Conservation (phyloP, 345 rosid species). For the Eucalyptus microcorys region DNA sequence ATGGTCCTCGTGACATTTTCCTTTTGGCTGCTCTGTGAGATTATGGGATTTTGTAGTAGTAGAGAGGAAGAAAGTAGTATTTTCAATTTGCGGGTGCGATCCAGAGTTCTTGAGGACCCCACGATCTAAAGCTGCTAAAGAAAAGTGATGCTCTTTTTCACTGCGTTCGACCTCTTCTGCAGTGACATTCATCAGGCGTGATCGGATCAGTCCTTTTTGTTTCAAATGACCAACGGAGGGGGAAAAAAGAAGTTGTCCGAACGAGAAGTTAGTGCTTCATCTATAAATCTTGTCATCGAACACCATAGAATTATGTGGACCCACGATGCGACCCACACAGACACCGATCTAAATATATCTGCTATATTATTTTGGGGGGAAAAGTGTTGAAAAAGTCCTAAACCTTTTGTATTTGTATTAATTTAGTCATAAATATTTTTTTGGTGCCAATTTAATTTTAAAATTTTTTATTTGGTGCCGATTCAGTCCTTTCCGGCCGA, state of each 20-base stretch:
- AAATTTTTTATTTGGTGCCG: too few relatives aligned
- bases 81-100: neutral
- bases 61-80: neutral
- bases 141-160: neutral
- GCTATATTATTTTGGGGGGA: too few relatives aligned
- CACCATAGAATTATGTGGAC: neutral
- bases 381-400: too few relatives aligned
- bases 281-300: neutral
- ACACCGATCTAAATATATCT: neutral
- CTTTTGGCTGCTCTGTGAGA: neutral
- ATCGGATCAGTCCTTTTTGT: neutral
- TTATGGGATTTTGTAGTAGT: neutral
- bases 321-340: neutral
- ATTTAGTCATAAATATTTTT: too few relatives aligned
- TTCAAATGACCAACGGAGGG: too few relatives aligned
- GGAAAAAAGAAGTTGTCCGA: neutral
- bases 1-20: neutral
- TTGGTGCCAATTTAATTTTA: too few relatives aligned
- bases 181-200: neutral
- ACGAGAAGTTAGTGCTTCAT: neutral
- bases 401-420: too few relatives aligned
- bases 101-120: neutral
- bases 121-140: neutral
- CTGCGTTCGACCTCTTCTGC: neutral
- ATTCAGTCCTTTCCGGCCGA: too few relatives aligned